Base-by-base conservation (phyloP, 2,329 filamentous ascomycete genomes). In the Teratosphaeria gauchensis region DNA sequence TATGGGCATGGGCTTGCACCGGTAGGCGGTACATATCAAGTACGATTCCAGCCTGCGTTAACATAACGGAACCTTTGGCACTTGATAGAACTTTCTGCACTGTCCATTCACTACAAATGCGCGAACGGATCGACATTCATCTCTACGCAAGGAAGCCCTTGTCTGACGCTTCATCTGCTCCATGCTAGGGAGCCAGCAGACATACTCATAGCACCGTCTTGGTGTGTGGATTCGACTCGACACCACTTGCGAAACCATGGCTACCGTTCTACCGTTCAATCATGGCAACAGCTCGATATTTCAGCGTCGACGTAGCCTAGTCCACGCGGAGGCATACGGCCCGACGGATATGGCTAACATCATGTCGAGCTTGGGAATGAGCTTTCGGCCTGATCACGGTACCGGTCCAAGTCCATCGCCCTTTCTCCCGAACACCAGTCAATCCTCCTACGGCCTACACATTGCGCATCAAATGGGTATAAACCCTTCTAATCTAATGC, bases 291-390 rank as follows among this genome's bases (percentile, higher is more conserved):
- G 65, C 59, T 61, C 61, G 53, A 59, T 68, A 28, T 61, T 68
- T 9, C 66, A 65, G 55, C 63, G 67, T 31, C 59, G 67, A 54
- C 55, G 68, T 21, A 68, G 65, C 54, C 65, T 68, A 57, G 62
- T 61, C 12, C 63, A 68, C 12, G 8, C 42, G 42, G 16, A 48
- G 42, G 16, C 42, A 24, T 62, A 61, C 60, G 65, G 60, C 42
- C 52, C 64, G 4, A 60, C 64, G 57, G 64, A 69, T 33, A 65
- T 66, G 61, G 58, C 63, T 28, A 64, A 58, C 51, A 56, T 69
- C 55, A 64, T 69, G 63, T 66, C 67, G n/a, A 54, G 59, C 14
- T 69, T 69, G 64, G 68, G 63, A 56, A 65, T 64, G 59, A 63
- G 63, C 8, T 69, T 70, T 59, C 42, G 66, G 38, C 64, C 68